A percentile compares a stretch with the other conserved stretches of the same genome.
Evolutionary conservation across 352 stramenopile species (phyloP).

Genomic region (Phytophthora pisi): DNA sequence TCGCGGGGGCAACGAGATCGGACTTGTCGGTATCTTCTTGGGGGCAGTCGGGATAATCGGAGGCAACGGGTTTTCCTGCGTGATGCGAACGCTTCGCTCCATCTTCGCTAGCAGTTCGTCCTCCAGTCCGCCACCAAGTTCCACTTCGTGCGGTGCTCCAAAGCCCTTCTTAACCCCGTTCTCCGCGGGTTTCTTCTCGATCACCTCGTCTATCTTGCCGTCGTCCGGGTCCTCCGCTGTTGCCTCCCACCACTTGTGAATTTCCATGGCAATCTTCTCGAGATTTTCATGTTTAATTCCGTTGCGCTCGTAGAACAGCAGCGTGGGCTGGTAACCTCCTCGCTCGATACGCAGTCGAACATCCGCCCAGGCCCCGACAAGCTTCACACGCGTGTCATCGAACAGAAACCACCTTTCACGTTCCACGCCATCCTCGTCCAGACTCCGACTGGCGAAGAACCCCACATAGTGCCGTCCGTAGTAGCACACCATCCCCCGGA

Average conservation of each 20-base stretch:
- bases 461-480: constrained; percentile 87
- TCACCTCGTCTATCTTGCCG: constrained; percentile 18
- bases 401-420: constrained; percentile 81
- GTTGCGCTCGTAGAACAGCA: constrained; percentile 85
- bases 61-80: constrained; percentile 29
- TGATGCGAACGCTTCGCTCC: constrained; percentile 40
- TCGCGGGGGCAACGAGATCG: constrained; percentile 45
- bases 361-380: constrained; percentile 73
- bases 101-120: constrained; percentile 41
- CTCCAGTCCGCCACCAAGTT: constrained; percentile 29
- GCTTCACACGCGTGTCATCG: constrained; percentile 85
- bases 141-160: constrained; percentile 36
- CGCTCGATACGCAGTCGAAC: constrained; percentile 76
- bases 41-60: constrained; percentile 7
- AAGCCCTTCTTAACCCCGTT: constrained; percentile 26
- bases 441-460: constrained; percentile 79
- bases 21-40: constrained; percentile 45
- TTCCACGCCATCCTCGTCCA: constrained; percentile 54
- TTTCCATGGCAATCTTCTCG: constrained; percentile 65
- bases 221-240: constrained; percentile 37
- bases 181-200: constrained; percentile 14
- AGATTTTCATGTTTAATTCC: constrained; percentile 66
- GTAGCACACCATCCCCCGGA: constrained; percentile 86
- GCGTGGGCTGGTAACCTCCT: constrained; percentile 80
- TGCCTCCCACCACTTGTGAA: constrained; percentile 81